A percentile compares a stretch with the other conserved stretches of the same genome.
Conservation (phyloP, 2,329 filamentous ascomycete genomes). For the Xylaria sp. region DNA sequence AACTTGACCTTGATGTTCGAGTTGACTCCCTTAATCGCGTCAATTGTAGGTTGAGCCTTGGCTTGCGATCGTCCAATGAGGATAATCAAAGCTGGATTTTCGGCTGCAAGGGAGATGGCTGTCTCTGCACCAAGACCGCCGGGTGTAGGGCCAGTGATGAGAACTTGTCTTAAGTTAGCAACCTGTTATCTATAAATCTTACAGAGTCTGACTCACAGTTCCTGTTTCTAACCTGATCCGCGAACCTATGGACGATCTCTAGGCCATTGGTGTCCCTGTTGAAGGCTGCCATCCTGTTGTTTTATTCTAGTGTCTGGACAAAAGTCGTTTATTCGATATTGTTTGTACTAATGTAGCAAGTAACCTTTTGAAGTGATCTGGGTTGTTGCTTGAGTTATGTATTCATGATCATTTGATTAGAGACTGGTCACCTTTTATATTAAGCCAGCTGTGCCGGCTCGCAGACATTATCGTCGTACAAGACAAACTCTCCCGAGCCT, state of each 20-base stretch:
- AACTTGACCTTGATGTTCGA: conserved; percentile 44
- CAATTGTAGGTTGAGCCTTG: conserved; percentile 47
- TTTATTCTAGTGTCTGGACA: conserved; percentile 5
- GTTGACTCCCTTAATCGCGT: conserved; percentile 44
- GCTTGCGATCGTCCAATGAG: conserved; percentile 46
- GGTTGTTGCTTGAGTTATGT: conserved; percentile 1
- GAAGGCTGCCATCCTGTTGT: conserved; percentile 38
- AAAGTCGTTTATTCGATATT: not conserved
- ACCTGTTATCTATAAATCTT: not conserved
- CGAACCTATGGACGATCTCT: conserved; percentile 42
- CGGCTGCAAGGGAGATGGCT: conserved; percentile 47
- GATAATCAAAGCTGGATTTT: conserved; percentile 46
- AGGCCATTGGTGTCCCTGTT: conserved; percentile 40
- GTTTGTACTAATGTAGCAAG: not conserved
- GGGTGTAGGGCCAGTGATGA: conserved; percentile 50
- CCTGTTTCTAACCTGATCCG: conserved; percentile 41
- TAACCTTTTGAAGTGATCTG: not conserved
- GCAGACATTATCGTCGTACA: not conserved
- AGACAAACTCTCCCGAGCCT: not conserved
- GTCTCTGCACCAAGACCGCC: conserved; percentile 50
- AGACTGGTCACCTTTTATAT: conserved; percentile 26
- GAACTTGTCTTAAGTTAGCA: conserved; percentile 41
- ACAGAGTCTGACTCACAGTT: conserved; percentile 23
- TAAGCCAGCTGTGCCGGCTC: not conserved
- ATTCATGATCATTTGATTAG: not conserved